A percentile compares a stretch with the other conserved stretches of the same genome.
phyloP scores from a whole-genome alignment of 352 stramenopile species.

The Pythium apleroticum region DNA sequence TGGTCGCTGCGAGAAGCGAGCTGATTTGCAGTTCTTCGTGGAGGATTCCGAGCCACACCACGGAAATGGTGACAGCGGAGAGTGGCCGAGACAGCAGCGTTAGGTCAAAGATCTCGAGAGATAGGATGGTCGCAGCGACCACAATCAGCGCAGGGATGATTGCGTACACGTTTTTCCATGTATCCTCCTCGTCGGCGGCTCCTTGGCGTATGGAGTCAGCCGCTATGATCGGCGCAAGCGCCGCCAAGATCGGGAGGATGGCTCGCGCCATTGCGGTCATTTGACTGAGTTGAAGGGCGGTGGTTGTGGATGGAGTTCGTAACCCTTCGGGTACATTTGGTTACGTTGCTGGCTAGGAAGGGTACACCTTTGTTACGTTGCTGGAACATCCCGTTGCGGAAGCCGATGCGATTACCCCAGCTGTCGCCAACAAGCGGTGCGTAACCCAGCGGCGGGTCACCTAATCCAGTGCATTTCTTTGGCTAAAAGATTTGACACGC shows the following conservation, averaged over 20 bases:
- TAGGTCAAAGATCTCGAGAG: conserved; percentile 63
- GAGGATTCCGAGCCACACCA: conserved; percentile 40
- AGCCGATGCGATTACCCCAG: background rate
- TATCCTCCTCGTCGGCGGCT: background rate
- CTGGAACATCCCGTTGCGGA: background rate
- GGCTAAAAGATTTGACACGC: background rate
- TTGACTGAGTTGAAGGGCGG: conserved; percentile 1
- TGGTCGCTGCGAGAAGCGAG: conserved; percentile 41
- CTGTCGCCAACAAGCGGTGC: background rate
- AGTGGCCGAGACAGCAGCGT: conserved; percentile 46
- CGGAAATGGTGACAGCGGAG: conserved; percentile 36
- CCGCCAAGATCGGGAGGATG: background rate
- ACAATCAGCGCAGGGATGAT: conserved; percentile 51
- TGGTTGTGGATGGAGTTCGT: background rate
- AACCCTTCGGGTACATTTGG: background rate
- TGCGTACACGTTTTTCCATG: background rate
- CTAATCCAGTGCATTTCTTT: background rate
- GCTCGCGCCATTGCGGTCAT: conserved; percentile 2
- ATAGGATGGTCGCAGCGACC: conserved; percentile 41
- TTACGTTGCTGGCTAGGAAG: conserved; percentile 5
- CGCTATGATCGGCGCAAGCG: background rate
- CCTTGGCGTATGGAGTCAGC: background rate
- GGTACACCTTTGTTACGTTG: conserved; percentile 7
- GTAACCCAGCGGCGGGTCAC: background rate
- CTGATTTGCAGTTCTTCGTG: conserved; percentile 39